A percentile compares a stretch with the other conserved stretches of the same genome.
These are phyloP conservation scores for Pseudogymnoascus sp. DNA, from an alignment of 2,329 filamentous ascomycete genomes.

Conservation along the genomic window DNA sequence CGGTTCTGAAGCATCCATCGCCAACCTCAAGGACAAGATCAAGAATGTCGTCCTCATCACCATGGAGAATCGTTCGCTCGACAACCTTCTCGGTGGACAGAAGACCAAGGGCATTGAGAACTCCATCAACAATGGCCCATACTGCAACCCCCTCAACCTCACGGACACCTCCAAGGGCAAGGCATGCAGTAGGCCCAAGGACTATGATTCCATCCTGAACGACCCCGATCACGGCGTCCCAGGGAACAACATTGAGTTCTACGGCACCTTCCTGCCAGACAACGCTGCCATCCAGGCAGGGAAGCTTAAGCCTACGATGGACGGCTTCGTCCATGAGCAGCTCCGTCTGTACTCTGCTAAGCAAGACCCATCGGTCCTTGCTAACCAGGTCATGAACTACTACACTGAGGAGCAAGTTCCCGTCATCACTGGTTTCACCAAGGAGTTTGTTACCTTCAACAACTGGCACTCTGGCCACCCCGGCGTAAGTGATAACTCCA, in stretches of 20 bases:
- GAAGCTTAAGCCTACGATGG: conserved; percentile 26
- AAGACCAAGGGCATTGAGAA: conserved; percentile 35
- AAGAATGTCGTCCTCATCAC: conserved; percentile 34
- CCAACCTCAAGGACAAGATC: conserved; percentile 31
- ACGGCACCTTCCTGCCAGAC: conserved; percentile 34
- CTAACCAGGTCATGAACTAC: conserved; percentile 37
- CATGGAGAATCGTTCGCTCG: conserved; percentile 40
- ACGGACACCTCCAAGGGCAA: conserved; percentile 25
- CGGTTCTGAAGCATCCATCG: conserved; percentile 27
- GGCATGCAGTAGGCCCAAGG: conserved; percentile 31
- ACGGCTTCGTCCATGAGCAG: conserved; percentile 39
- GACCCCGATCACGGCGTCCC: conserved; percentile 37
- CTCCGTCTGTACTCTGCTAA: conserved; percentile 30
- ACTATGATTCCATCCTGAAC: conserved; percentile 36
- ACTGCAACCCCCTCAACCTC: conserved; percentile 36
- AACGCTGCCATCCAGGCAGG: conserved; percentile 32
- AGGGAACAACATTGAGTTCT: conserved; percentile 41
- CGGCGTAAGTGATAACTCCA: conserved; percentile 30
- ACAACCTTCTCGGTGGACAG: conserved; percentile 39
- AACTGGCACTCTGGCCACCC: conserved; percentile 39
- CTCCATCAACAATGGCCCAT: conserved; percentile 36
- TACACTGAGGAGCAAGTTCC: conserved; percentile 38
- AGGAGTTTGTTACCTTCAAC: conserved; percentile 39
- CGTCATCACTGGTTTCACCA: conserved; percentile 34
- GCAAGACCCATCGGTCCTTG: conserved; percentile 29